Evolutionary conservation across 2,329 filamentous ascomycete genomes (phyloP).

Genomic region (Colletotrichum sojae): DNA sequence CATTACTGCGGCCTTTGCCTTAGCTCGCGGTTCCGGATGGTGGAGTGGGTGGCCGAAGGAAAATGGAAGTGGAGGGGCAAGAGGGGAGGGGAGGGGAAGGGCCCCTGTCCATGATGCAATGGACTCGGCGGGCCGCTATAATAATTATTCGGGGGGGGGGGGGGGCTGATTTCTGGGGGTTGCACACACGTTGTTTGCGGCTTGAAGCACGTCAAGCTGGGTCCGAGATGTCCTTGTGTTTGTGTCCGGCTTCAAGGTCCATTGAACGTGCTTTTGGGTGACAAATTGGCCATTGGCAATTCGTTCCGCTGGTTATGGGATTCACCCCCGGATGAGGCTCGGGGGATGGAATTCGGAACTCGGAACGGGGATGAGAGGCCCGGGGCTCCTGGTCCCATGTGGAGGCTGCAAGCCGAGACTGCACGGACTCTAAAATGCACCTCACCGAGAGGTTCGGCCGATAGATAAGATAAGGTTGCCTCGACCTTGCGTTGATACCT

Average conservation of each 20-base stretch:
- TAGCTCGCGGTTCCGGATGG: constrained; percentile 23
- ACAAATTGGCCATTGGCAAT: constrained; percentile 11
- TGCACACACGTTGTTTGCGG: background rate
- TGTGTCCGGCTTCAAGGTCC: background rate
- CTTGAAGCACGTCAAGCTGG: background rate
- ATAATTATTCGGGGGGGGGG: background rate
- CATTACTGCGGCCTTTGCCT: background rate
- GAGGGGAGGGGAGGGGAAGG: background rate
- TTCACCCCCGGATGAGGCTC: constrained; percentile 7
- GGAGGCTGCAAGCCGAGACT: background rate
- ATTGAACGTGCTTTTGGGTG: background rate
- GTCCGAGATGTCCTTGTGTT: background rate
- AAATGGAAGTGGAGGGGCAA: background rate
- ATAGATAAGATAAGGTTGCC: constrained; percentile 26
- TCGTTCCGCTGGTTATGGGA: constrained; percentile 22
- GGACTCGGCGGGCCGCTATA: constrained; percentile 6
- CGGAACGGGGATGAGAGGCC: constrained; percentile 11
- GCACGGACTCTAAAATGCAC: background rate
- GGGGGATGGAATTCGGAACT: constrained; percentile 38
- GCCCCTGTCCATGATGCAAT: constrained; percentile 38
- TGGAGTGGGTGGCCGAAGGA: constrained; percentile 31
- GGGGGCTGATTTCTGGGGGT: background rate
- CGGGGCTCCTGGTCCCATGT: constrained; percentile 3
- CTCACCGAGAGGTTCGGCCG: background rate
- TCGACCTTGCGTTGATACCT: background rate